Evolutionary conservation across 768 basidiomycete species (phyloP).

Genomic region (Lentinus tigrinus): DNA sequence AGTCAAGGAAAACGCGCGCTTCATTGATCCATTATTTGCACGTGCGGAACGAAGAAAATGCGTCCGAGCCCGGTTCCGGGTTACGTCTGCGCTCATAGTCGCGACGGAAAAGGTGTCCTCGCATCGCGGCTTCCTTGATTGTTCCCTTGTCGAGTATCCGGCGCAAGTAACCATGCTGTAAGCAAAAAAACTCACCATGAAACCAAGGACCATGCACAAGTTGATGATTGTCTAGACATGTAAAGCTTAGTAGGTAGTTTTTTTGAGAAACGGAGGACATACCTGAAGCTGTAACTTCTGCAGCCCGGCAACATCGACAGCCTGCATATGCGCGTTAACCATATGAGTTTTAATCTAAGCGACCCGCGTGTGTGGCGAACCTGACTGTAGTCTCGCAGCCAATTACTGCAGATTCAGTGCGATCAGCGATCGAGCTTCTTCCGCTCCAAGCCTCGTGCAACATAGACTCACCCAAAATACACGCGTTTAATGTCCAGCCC

Average conservation of each 20-base stretch:
- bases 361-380: conserved; percentile 27
- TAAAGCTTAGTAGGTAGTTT: background rate
- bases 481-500: conserved; percentile 82
- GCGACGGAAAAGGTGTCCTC: too few species aligned
- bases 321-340: conserved; percentile 37
- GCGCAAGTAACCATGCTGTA: too few species aligned
- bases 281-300: conserved; percentile 73
- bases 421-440: background rate
- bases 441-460: background rate
- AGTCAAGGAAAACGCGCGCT: too few species aligned
- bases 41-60: too few species aligned
- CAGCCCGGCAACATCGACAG: conserved; percentile 79
- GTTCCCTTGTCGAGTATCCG: too few species aligned
- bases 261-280: conserved; percentile 5
- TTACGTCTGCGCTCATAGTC: too few species aligned
- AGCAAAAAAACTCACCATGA: conserved; percentile 53
- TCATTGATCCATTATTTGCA: too few species aligned
- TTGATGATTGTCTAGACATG: conserved; percentile 75
- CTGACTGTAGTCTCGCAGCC: conserved; percentile 88
- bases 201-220: conserved; percentile 86
- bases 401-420: conserved; percentile 50
- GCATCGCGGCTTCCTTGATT: too few species aligned
- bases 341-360: background rate
- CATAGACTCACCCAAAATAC: conserved; percentile 66
- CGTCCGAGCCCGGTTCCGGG: too few species aligned